Percentiles rank a stretch among this genome's conserved stretches.
Conservation (phyloP, 768 basidiomycete genomes). For the Termitomyces sp. region DNA sequence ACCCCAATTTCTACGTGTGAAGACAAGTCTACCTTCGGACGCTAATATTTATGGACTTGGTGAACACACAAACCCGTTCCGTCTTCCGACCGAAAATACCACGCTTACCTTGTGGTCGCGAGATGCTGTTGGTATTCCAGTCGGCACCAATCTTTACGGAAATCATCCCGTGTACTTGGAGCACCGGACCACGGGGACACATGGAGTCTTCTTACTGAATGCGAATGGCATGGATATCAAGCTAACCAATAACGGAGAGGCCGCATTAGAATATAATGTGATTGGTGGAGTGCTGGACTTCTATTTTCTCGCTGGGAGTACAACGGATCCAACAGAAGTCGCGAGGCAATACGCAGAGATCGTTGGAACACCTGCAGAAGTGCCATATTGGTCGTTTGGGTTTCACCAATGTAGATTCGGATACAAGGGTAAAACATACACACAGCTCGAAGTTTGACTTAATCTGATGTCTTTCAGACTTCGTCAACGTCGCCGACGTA, state of each 20-base stretch:
- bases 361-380: constrained; percentile 60
- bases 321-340: constrained; percentile 48
- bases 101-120: constrained; percentile 58
- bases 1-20: constrained; percentile 70
- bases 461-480: constrained; percentile 33
- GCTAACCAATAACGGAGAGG: constrained; percentile 35
- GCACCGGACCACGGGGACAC: constrained; percentile 58
- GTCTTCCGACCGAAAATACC: constrained; percentile 41
- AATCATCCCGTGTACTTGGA: constrained; percentile 72
- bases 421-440: constrained; percentile 38
- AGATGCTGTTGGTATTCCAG: constrained; percentile 54
- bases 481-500: constrained; percentile 54
- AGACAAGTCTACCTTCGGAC: constrained; percentile 49
- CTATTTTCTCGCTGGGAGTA: constrained; percentile 70
- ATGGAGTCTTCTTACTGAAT: constrained; percentile 65
- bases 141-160: constrained; percentile 61
- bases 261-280: constrained; percentile 64
- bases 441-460: not conserved
- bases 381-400: constrained; percentile 72
- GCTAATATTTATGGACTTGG: constrained; percentile 78
- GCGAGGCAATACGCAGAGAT: constrained; percentile 66
- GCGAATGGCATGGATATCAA: constrained; percentile 79
- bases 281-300: constrained; percentile 77
- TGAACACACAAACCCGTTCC: constrained; percentile 66
- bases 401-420: constrained; percentile 72